Evolutionary conservation across 805 yeast species (phyloP), one percentile per base, ranked within the genome.

Genomic region (Saturnispora zaruensis): DNA sequence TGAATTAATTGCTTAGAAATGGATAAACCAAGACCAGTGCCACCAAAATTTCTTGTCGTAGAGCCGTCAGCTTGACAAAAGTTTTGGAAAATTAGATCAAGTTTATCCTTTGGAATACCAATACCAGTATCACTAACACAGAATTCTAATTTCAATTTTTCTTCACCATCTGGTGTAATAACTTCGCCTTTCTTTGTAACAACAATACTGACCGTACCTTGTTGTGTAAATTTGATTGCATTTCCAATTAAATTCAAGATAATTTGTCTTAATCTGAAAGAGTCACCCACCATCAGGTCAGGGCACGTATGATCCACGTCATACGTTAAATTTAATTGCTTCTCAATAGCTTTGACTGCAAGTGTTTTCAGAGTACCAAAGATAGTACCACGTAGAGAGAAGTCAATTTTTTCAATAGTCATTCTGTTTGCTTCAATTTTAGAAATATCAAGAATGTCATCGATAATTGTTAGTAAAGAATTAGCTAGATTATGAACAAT

Each of bases 41-140:
- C 96, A 59, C 96, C 96, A 64, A 87, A 88, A 66, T 87, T 87
- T 64, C 96, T 77, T 1, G 96, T 87, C 2, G 96, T 87, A 5
- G 95, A 86, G 40, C 96, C 96, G 68, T 87, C 96, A 7, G 96
- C 96, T 65, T 87, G 96, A 57, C 96, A 84, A 70, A 87, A 87
- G 3, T 91, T 87, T 61, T 87, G 96, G 61, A 87, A 87, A 58
- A 87, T 88, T 40, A 88, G 73, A 30, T 87, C 95, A 34, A 87
- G 72, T 62, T 87, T 87, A 60, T 88, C 96, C 61, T 79, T 80
- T 59, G 83, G 87, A 57, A 87, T 87, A 57, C 96, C 96, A 56
- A 88, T 87, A 63, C 96, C 95, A 1, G 95, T 87, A 65, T 87
- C 96, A 57, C 87, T 77, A 8, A 87, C 95, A 68, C 95, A 86